Base-by-base conservation (phyloP, 768 basidiomycete species). In the Podaxis pistillaris region DNA sequence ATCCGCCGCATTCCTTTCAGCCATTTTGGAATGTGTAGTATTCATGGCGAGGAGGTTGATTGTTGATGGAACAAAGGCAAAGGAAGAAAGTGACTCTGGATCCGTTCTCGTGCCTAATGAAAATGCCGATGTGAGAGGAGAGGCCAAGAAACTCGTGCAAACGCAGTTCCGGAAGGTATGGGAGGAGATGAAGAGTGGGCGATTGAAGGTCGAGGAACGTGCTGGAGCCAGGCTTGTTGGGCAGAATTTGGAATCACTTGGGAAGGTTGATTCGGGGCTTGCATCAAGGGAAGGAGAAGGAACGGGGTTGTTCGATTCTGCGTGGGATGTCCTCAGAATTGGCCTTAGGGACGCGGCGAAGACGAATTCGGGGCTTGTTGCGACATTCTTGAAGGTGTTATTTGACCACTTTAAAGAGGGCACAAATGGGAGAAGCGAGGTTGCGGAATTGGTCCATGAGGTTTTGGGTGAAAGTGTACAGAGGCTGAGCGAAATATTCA, bases 21-120 rank as follows among this genome's bases (percentile, higher is more conserved):
- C 90, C 0, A 68, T 92, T 2, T 72, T 91, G 7, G 95, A 97
- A 72, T 91, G 86, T 67, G 69, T 85, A 12, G 74, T 84, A 0
- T 89, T 89, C 68, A 73, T 63, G 50, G 47, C 56, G 12, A 41
- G 59, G 47, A 61, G 62, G 50, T 56, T 53, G 53, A 49, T 63
- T 28, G 36, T 37, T 65, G 65, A 13, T 56, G 61, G 26, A 9
- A 33, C 24, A 7, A 19, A 38, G 28, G 9, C 33, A 7, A 41
- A 44, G 8, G 61, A 57, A 19, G 56, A 30, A 47, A 1, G 30
- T 24, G 50, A 8, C 12, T 22, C 1, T 17, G 40, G 6, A 46
- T 41, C 11, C 44, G 26, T 13, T 36, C 30, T 46, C 33, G 2
- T 56, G 17, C 22, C 55, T 54, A 59, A 58, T 8, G 65, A 38